These are phyloP conservation scores for Chlorophyllum brunneum DNA, from an alignment of 768 basidiomycete species.

Conservation along the genomic window DNA sequence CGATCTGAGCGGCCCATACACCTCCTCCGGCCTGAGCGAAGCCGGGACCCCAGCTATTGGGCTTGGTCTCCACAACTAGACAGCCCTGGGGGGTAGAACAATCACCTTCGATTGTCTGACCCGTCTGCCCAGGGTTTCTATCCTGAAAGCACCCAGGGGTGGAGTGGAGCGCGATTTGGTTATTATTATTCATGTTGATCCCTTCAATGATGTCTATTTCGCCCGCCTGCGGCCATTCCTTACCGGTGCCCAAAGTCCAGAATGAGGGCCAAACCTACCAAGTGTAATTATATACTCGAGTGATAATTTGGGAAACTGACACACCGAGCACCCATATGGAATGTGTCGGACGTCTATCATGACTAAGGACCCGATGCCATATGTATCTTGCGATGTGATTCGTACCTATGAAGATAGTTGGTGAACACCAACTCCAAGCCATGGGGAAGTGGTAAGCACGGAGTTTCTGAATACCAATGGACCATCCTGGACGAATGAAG, in stretches of 20 bases:
- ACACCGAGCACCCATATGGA: slow-evolving; percentile 49
- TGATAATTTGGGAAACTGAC: slow-evolving; percentile 16
- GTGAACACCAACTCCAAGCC: background rate
- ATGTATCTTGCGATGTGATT: slow-evolving; percentile 39
- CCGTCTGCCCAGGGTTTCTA: slow-evolving; percentile 39
- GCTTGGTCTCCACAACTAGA: slow-evolving; percentile 52
- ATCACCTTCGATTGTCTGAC: slow-evolving; percentile 47
- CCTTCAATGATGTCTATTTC: slow-evolving; percentile 75
- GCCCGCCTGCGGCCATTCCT: slow-evolving; percentile 40
- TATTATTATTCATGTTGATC: slow-evolving; percentile 66
- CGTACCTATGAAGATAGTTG: slow-evolving; percentile 30
- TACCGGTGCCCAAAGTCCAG: slow-evolving; percentile 41
- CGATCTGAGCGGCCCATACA: slow-evolving; percentile 73
- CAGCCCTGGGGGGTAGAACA: slow-evolving; percentile 66
- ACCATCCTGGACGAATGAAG: slow-evolving; percentile 39
- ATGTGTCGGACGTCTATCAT: slow-evolving; percentile 44
- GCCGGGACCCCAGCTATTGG: slow-evolving; percentile 59
- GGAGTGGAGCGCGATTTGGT: slow-evolving; percentile 82
- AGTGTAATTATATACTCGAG: background rate
- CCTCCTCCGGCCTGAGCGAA: slow-evolving; percentile 74
- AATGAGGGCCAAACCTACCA: slow-evolving; percentile 45
- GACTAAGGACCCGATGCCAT: slow-evolving; percentile 39
- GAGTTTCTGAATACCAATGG: slow-evolving; percentile 35
- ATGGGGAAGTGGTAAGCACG: slow-evolving; percentile 32
- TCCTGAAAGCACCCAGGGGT: slow-evolving; percentile 35